Conservation (phyloP, 805 yeast genomes). For the Ogataea neopini region DNA sequence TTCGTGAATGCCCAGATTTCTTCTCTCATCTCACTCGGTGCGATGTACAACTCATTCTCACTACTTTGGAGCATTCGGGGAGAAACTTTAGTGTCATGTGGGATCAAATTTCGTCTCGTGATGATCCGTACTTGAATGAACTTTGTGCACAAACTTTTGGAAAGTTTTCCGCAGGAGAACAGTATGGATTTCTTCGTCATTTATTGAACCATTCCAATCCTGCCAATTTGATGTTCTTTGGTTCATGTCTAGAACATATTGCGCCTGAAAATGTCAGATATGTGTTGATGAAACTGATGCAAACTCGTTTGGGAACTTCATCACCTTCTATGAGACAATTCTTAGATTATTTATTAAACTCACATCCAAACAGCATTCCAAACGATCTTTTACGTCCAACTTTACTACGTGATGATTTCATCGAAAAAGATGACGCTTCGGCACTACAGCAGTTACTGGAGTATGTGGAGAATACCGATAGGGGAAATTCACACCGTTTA, state of each 20-base stretch:
- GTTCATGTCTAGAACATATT: background rate
- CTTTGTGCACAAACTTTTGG: background rate
- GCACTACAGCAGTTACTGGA: background rate
- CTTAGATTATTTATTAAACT: background rate
- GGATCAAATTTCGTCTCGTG: background rate
- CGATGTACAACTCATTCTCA: conserved; percentile 1
- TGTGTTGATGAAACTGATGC: conserved; percentile 1
- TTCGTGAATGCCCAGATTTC: background rate
- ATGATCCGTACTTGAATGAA: background rate
- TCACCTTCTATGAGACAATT: conserved; percentile 1
- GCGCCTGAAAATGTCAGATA: background rate
- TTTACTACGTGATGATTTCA: conserved; percentile 2
- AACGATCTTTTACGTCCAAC: background rate
- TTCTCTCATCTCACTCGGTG: background rate
- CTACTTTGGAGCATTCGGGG: background rate
- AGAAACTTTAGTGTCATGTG: background rate
- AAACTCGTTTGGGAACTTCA: background rate
- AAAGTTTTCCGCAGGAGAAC: background rate
- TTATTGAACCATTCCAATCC: background rate
- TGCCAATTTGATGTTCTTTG: background rate
- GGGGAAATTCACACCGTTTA: background rate
- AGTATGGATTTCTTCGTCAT: background rate
- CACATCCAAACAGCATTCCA: background rate
- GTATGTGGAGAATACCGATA: background rate
- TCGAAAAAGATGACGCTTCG: background rate